Conservation (phyloP, 768 basidiomycete species). For the Boletus bicolor region DNA sequence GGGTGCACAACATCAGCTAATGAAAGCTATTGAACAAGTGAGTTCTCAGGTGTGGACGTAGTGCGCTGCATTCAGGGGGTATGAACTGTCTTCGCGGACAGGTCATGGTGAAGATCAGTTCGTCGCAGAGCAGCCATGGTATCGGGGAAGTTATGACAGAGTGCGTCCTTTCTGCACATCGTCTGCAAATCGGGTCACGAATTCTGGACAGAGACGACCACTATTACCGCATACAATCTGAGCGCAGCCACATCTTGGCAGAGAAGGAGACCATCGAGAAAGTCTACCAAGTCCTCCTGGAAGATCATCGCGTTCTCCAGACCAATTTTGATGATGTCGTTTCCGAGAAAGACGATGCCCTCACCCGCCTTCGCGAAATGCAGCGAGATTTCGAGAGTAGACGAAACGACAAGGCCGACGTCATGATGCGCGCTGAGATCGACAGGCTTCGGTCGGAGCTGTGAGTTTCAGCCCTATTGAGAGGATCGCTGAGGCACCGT, state of each 20-base stretch:
- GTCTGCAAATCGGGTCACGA: constrained; percentile 11
- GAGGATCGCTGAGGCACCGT: constrained; percentile 3
- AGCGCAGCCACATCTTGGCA: constrained; percentile 67
- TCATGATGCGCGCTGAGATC: constrained; percentile 75
- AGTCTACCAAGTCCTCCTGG: constrained; percentile 69
- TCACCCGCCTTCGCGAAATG: constrained; percentile 57
- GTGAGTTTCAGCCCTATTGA: constrained; percentile 48
- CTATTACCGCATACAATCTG: constrained; percentile 82
- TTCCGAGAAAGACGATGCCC: constrained; percentile 76
- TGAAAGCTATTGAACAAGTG: constrained; percentile 94
- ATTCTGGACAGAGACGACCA: constrained; percentile 68
- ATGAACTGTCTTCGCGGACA: constrained; percentile 25
- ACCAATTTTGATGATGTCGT: constrained; percentile 72
- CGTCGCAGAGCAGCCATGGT: constrained; percentile 45
- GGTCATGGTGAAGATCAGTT: constrained; percentile 74
- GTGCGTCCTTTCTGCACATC: constrained; percentile 42
- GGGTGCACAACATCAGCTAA: constrained; percentile 80
- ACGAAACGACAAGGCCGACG: constrained; percentile 70
- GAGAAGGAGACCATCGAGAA: constrained; percentile 89
- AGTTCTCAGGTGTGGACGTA: constrained; percentile 16
- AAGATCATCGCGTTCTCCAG: constrained; percentile 74
- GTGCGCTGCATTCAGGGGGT: background rate
- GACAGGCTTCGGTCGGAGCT: constrained; percentile 78
- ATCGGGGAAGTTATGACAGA: constrained; percentile 72
- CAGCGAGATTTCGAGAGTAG: constrained; percentile 57